Base-by-base conservation (phyloP, 371 early-diverging fungal genomes). In the Dichotomocladium elegans region DNA sequence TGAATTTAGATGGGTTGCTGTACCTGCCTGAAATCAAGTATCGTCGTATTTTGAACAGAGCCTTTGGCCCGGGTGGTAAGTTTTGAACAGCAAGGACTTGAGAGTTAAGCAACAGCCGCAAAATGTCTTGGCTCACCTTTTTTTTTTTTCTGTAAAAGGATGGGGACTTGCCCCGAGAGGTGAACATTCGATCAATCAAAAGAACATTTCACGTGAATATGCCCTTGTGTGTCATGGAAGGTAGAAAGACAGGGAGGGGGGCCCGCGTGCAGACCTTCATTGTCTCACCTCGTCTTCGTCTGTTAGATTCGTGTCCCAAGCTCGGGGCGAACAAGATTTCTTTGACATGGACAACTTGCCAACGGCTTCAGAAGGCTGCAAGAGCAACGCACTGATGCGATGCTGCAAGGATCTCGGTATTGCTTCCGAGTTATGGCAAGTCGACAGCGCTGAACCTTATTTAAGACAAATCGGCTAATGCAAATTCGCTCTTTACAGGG, bases 381-480 rank as follows among this genome's bases (percentile, higher is more conserved):
- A 93, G 65, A 89, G 89, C 41, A 97, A 95, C 63, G 97, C 98
- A 7, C 70, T 98, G 56, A 92, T 95, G 86, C 82, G 97, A 31
- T 96, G 96, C 72, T 98, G 97, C 78, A 98, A 98, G 66, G 98
- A 98, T 74, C 69, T 98, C 41, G 97, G 97, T 28, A 77, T 94
- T 43, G 93, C 95, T 8, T 87, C 86, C 29, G 97, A 98, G 66
- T 72, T 98, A 54, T 96, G 97, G 98, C 67, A 66, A 60, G 50
- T 26, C 14, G 47, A 26, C 31, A 22, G 2, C 35, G 14, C 46
- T 24, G 10, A 33, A 24, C 25, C 10, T 4, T 41, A 41, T 41
- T 6, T 41, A 21, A 12, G 5, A 17, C 37, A 37, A 25, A 14
- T 19, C 5, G 22, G 10, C 15, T 40, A 30, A 55, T 7, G 19